Percentiles rank a stretch among this genome's conserved stretches.
These are phyloP conservation scores for Plasmodium sp. DNA, from an alignment of 169 alveolate genomes.

Conservation along the genomic window DNA sequence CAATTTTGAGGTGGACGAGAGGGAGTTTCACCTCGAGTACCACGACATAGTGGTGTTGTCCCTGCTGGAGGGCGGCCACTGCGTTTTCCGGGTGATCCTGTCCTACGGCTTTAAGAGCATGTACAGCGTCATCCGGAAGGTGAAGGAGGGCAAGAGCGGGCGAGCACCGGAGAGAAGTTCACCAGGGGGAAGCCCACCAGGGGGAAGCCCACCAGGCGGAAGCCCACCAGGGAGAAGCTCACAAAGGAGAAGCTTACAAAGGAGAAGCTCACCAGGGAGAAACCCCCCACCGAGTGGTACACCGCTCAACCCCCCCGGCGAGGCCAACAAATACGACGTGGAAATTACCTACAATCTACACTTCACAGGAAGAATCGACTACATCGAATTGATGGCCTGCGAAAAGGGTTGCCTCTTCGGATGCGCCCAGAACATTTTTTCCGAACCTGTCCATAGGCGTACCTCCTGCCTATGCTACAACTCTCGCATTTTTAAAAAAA, in stretches of 20 bases:
- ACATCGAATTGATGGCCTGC: conserved; percentile 65
- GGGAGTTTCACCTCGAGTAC: conserved; percentile 11
- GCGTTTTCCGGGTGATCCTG: conserved; percentile 44
- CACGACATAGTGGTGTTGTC: conserved; percentile 49
- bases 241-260: background rate
- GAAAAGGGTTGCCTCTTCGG: conserved; percentile 71
- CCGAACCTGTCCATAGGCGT: conserved; percentile 5
- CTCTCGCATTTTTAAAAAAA: conserved; percentile 33
- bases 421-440: conserved; percentile 65
- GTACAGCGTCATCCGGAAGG: conserved; percentile 37
- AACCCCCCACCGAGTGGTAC: background rate
- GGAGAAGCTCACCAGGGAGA: background rate
- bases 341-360: conserved; percentile 25
- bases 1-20: conserved; percentile 3
- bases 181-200: background rate
- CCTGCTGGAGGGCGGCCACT: background rate
- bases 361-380: conserved; percentile 46
- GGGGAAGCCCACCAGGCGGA: background rate
- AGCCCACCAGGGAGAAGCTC: background rate
- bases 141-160: background rate
- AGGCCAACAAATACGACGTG: background rate
- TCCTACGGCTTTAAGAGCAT: conserved; percentile 70
- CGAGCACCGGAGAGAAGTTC: background rate
- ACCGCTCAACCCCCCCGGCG: background rate
- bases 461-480: conserved; percentile 38